Conservation (phyloP, 2,329 filamentous ascomycete genomes). For the Penicillium sp. region DNA sequence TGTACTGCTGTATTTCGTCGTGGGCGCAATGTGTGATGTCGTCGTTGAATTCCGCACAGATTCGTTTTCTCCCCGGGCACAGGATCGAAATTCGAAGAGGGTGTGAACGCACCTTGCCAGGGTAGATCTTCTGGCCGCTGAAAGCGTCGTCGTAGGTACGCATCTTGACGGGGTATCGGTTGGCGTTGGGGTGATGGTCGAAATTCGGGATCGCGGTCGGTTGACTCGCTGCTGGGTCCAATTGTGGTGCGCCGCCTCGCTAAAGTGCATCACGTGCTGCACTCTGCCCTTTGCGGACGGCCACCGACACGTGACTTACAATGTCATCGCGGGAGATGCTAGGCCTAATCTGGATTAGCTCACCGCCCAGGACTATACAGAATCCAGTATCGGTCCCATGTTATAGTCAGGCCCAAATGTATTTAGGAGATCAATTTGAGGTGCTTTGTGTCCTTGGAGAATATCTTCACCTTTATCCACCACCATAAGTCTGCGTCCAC, state of each 20-base stretch:
- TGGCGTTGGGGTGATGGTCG: conserved; percentile 49
- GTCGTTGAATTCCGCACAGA: conserved; percentile 21
- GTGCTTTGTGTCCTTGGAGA: too few species aligned
- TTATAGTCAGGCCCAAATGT: background rate
- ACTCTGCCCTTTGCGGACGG: conserved; percentile 41
- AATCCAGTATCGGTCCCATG: too few species aligned
- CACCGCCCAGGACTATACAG: background rate
- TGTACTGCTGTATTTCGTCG: background rate
- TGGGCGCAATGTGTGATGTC: conserved; percentile 11
- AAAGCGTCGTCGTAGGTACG: conserved; percentile 80
- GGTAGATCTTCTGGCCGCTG: conserved; percentile 79
- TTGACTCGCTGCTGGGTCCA: conserved; percentile 40
- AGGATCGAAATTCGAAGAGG: conserved; percentile 20
- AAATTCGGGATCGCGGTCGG: conserved; percentile 46
- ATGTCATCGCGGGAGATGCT: background rate
- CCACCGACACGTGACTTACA: conserved; percentile 5
- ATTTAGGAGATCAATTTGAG: background rate
- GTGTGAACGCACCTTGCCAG: conserved; percentile 69
- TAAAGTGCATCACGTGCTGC: conserved; percentile 50
- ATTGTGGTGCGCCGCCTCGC: conserved; percentile 52
- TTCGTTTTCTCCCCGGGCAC: conserved; percentile 17
- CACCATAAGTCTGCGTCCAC: too few species aligned
- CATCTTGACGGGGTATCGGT: conserved; percentile 63
- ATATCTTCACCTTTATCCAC: too few species aligned
- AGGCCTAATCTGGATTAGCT: background rate